These are phyloP conservation scores for Cercospora sp. DNA, from an alignment of 2,329 filamentous ascomycete genomes.

Conservation along the genomic window DNA sequence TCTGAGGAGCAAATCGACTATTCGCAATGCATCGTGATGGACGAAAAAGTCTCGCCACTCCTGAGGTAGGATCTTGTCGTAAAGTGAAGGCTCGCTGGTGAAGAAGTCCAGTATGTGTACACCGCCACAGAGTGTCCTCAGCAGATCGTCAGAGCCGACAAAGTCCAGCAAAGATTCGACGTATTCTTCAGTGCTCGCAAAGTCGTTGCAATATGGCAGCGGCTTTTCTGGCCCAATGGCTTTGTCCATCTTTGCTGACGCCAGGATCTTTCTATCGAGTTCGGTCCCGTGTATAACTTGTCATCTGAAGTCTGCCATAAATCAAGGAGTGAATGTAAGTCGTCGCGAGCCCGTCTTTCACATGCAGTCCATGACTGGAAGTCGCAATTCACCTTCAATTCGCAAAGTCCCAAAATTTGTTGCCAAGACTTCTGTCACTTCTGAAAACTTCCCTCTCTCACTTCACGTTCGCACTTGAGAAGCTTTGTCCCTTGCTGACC, in stretches of 20 bases:
- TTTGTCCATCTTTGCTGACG: constrained; percentile 1
- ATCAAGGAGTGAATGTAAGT: neutral
- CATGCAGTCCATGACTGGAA: neutral
- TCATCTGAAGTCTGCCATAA: neutral
- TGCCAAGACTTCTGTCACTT: constrained; percentile 7
- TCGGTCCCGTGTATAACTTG: neutral
- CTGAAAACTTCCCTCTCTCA: neutral
- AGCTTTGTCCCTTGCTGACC: neutral
- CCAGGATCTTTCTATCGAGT: neutral
- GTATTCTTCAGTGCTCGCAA: constrained; percentile 72
- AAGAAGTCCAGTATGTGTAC: constrained; percentile 97
- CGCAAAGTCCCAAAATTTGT: neutral
- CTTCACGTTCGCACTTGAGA: neutral
- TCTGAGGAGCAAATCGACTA: constrained; percentile 79
- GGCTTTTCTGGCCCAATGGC: constrained; percentile 50
- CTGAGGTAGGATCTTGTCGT: constrained; percentile 70
- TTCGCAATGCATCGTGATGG: constrained; percentile 67
- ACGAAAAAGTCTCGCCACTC: constrained; percentile 83
- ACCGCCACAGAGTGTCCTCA: constrained; percentile 91
- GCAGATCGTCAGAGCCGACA: constrained; percentile 69
- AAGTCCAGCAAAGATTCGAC: constrained; percentile 77
- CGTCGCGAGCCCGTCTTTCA: neutral
- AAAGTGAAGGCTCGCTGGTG: constrained; percentile 79
- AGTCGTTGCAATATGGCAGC: constrained; percentile 68
- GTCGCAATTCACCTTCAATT: neutral